These are phyloP conservation scores for Colletotrichum trifolii DNA, from an alignment of 2,329 filamentous ascomycete species.

Conservation along the genomic window DNA sequence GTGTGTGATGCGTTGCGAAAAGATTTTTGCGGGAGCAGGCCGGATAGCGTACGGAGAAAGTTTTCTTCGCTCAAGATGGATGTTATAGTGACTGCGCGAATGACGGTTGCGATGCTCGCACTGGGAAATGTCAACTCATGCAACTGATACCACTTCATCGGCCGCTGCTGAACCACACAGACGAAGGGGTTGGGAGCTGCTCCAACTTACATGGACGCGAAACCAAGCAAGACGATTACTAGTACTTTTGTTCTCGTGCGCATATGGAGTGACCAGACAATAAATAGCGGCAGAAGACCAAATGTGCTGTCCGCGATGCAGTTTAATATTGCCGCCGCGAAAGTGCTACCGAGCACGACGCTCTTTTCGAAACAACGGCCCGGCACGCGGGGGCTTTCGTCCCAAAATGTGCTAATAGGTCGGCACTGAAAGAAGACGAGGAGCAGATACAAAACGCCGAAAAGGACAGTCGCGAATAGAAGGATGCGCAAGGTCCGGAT, in stretches of 20 bases:
- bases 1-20: neutral
- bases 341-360: constrained; percentile 44
- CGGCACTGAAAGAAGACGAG: constrained; percentile 52
- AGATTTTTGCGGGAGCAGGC: neutral
- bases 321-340: constrained; percentile 51
- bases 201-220: constrained; percentile 45
- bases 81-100: constrained; percentile 54
- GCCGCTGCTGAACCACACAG: neutral
- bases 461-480: constrained; percentile 48
- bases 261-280: constrained; percentile 55
- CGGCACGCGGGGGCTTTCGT: constrained; percentile 38
- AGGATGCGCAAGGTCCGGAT: constrained; percentile 49
- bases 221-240: constrained; percentile 43
- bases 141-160: too few species aligned
- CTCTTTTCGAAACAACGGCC: constrained; percentile 44
- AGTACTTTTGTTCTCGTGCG: constrained; percentile 50
- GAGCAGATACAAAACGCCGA: constrained; percentile 51
- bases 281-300: constrained; percentile 50
- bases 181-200: neutral
- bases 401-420: constrained; percentile 52
- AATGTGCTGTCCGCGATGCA: constrained; percentile 52
- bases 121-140: neutral
- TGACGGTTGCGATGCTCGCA: constrained; percentile 50
- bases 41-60: constrained; percentile 48
- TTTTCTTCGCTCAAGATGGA: constrained; percentile 48